These are phyloP conservation scores for Rhodotorula sp. DNA, from an alignment of 1,284 basidiomycete species.

Conservation along the genomic window DNA sequence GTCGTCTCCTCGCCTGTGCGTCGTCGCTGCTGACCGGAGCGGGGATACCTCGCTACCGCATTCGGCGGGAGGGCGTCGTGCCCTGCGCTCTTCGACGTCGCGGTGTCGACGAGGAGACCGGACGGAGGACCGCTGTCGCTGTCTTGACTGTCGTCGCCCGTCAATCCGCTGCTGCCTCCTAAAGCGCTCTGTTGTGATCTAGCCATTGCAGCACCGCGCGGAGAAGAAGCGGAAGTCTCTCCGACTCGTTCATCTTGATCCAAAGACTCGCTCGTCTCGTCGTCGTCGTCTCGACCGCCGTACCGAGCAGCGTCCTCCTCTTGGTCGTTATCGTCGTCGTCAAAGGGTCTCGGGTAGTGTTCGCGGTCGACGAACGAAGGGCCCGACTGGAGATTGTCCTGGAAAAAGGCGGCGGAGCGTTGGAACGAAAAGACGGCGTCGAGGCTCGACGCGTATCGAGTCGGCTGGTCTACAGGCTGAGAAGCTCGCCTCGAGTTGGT, in stretches of 20 bases:
- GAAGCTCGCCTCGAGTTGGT: background rate
- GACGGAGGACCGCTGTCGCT: background rate
- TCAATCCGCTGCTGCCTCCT: background rate
- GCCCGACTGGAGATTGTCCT: slow-evolving; percentile 37
- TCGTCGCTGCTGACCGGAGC: no score
- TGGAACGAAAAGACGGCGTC: slow-evolving; percentile 44
- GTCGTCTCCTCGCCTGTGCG: background rate
- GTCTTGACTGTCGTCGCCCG: background rate
- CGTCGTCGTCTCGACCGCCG: background rate
- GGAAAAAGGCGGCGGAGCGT: slow-evolving; percentile 41
- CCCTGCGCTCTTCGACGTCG: slow-evolving; percentile 6
- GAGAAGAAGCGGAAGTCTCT: no score
- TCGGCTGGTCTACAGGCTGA: background rate
- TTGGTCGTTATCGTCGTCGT: slow-evolving; percentile 22
- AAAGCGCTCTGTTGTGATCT: background rate
- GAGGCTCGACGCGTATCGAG: slow-evolving; percentile 10
- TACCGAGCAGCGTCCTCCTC: background rate
- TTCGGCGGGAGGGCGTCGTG: slow-evolving; percentile 25
- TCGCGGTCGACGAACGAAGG: slow-evolving; percentile 39
- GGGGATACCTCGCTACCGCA: slow-evolving; percentile 8
- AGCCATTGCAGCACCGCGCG: no score
- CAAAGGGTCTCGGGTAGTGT: slow-evolving; percentile 29
- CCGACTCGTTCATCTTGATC: background rate
- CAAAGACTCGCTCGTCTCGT: background rate
- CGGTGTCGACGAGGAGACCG: background rate